Evolutionary conservation across 768 basidiomycete genomes (phyloP), one percentile per base, ranked within the genome.

Genomic region (Agaricus sinodeliciosus): DNA sequence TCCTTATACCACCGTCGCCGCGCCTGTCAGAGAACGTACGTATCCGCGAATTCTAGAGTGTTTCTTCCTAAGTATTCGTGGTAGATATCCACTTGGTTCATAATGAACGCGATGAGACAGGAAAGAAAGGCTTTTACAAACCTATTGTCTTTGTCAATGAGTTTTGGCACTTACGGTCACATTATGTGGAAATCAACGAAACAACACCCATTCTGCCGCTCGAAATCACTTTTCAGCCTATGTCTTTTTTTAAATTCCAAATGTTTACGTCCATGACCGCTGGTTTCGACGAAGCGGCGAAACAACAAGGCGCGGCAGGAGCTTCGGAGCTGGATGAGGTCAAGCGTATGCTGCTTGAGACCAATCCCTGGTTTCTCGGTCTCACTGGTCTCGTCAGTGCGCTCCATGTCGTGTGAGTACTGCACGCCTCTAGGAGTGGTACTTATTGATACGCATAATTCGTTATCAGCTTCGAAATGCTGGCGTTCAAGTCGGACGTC

Each of bases 401-500:
- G 19, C 69, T 99, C 56, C 96, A 99, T 68, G 80, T 84, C 59
- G 70, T 96, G 85, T 94, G 60, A 69, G 87, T 78, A 27, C 39
- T 11, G 31, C 16, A 13, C 39, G 13, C n/a, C 22, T 31, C 37
- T 34, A 18, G 25, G 47, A 56, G 43, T 46, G 25, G 56, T 28
- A 9, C 35, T 62, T 90, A 87, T 26, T 95, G 45, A 43, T 41
- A 19, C 40, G 19, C 27, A 28, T 48, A 55, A 52, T 27, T 47
- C 45, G 27, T 58, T 34, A 12, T 41, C 61, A 92, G 90, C 22
- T 95, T 96, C 65, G 93, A 95, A 71, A 89, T 96, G 81, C 73
- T 96, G 52, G 95, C 95, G 12, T 97, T 98, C 81, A 90, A 89
- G 64, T 87, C 82, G 25, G 95, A 98, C 62, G 90, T 98, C 40